Evolutionary conservation across 495 filamentous ascomycete species (phyloP).

Genomic region (Tetracladium marchalianum): DNA sequence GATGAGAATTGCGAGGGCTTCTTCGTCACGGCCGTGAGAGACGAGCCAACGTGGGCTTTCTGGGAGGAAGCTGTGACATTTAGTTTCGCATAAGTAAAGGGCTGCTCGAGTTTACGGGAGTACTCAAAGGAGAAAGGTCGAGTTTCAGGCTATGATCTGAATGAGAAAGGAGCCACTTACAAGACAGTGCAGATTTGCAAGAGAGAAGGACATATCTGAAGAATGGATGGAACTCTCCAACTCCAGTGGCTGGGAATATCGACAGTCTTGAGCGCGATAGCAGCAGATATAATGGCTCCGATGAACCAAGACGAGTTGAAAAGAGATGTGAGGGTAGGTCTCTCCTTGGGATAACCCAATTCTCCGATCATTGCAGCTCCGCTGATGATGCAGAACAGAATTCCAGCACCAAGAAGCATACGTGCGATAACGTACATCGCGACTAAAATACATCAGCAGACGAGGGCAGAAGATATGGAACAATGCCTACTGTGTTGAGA

Average conservation of each 20-base stretch:
- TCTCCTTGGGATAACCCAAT: slow-evolving; percentile 54
- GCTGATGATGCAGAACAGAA: slow-evolving; percentile 53
- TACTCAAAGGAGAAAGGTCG: slow-evolving; percentile 23
- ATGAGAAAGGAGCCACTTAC: neutral
- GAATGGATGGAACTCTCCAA: slow-evolving; percentile 10
- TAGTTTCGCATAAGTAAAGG: slow-evolving; percentile 28
- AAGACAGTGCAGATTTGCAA: neutral
- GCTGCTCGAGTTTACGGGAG: slow-evolving; percentile 12
- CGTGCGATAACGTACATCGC: slow-evolving; percentile 55
- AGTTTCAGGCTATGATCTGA: neutral
- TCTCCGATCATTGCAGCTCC: slow-evolving; percentile 55
- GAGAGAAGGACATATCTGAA: slow-evolving; percentile 6
- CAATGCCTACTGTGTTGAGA: slow-evolving; percentile 15
- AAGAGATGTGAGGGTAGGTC: slow-evolving; percentile 51
- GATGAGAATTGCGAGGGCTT: slow-evolving; percentile 41
- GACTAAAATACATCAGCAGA: neutral
- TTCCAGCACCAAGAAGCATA: slow-evolving; percentile 52
- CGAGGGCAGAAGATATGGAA: too few species aligned
- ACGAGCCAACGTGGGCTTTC: slow-evolving; percentile 47
- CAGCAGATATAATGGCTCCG: slow-evolving; percentile 2
- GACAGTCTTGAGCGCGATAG: slow-evolving; percentile 21
- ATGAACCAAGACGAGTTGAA: slow-evolving; percentile 57
- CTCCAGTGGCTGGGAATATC: slow-evolving; percentile 1
- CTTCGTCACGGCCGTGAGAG: slow-evolving; percentile 43
- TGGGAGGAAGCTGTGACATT: slow-evolving; percentile 21